Percentiles rank a stretch among this genome's conserved stretches.
phyloP scores from a whole-genome alignment of 345 rosid species.

The Eucalyptus victrix region DNA sequence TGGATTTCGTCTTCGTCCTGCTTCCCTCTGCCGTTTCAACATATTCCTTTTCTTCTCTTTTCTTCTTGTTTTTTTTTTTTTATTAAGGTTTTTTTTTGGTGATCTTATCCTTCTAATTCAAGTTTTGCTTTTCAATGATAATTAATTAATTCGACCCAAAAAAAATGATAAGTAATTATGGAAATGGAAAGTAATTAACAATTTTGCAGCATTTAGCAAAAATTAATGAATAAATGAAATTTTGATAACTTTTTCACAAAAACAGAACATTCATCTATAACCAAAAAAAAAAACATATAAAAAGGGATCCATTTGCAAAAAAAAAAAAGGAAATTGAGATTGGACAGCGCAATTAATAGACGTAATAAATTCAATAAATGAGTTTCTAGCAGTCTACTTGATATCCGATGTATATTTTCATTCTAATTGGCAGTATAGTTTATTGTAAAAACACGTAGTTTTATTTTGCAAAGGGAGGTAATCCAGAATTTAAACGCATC shows the following conservation, averaged over 20 bases:
- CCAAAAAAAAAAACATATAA: no score
- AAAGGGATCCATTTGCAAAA: not conserved
- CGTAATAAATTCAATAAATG: not conserved
- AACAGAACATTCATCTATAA: not conserved
- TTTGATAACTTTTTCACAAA: no score
- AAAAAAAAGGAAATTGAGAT: no score
- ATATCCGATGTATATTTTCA: no score
- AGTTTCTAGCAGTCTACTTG: not conserved
- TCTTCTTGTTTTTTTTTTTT: no score
- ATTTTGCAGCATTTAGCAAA: not conserved
- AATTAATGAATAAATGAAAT: not conserved
- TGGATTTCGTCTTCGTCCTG: not conserved
- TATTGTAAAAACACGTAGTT: not conserved
- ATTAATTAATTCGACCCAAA: not conserved
- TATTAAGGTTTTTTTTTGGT: no score
- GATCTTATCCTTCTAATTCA: not conserved
- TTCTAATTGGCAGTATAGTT: not conserved
- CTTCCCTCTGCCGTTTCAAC: not conserved
- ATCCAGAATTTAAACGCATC: rapidly evolving
- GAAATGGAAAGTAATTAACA: not conserved
- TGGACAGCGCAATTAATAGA: rapidly evolving
- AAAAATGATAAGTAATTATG: not conserved
- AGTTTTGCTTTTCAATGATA: not conserved
- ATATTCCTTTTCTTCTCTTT: not conserved
- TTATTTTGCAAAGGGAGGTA: not conserved